Evolutionary conservation across 768 basidiomycete genomes (phyloP).

Genomic region (Pulveroboletus sp.): DNA sequence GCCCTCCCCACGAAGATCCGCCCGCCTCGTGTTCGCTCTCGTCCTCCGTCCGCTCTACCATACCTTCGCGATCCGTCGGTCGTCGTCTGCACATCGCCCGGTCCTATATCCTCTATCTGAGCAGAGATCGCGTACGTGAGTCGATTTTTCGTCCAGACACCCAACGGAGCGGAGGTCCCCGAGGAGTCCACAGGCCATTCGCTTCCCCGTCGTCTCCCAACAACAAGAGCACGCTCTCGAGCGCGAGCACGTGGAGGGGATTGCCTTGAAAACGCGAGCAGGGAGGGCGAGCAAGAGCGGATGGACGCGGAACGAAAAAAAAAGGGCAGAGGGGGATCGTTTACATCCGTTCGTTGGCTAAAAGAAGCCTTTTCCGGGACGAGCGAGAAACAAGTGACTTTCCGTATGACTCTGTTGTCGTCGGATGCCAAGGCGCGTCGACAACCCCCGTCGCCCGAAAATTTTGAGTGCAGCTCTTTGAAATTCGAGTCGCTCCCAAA

Average conservation of each 20-base stretch:
- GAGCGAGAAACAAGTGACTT: constrained; percentile 17
- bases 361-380: constrained; percentile 19
- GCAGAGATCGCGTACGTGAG: constrained; percentile 16
- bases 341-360: constrained; percentile 32
- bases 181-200: constrained; percentile 21
- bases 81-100: constrained; percentile 25
- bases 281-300: constrained; percentile 9
- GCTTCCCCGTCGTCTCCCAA: constrained; percentile 13
- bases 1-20: constrained; percentile 34
- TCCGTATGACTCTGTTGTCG: constrained; percentile 20
- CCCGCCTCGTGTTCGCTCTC: constrained; percentile 46
- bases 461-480: constrained; percentile 23
- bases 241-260: constrained; percentile 8
- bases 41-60: constrained; percentile 31
- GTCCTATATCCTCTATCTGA: constrained; percentile 9
- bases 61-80: constrained; percentile 12
- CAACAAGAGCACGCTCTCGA: constrained; percentile 7
- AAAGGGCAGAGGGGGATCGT: constrained; percentile 18
- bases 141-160: constrained; percentile 15
- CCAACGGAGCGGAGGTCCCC: constrained; percentile 14
- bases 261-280: neutral
- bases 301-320: constrained; percentile 30
- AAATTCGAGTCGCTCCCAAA: constrained; percentile 22
- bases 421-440: constrained; percentile 23
- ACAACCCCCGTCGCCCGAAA: constrained; percentile 23